These are phyloP conservation scores for Trypanosoma cruzi DNA, from an alignment of 208 protist genomes.

Conservation along the genomic window DNA sequence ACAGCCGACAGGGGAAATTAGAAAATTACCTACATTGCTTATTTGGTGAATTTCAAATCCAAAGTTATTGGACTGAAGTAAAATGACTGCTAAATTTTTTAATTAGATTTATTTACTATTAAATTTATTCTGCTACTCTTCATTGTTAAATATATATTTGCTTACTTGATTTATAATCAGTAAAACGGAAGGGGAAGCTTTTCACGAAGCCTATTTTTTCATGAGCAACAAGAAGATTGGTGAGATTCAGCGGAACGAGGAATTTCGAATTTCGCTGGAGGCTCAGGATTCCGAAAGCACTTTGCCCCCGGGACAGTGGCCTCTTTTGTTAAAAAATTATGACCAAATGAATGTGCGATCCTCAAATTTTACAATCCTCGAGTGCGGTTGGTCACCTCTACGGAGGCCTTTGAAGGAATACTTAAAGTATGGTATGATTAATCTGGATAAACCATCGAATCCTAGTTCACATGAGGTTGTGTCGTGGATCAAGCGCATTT, in stretches of 20 bases:
- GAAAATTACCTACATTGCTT: too few relatives aligned
- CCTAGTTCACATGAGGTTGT: constrained; percentile 99
- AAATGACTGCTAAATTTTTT: too few relatives aligned
- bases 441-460: constrained; percentile 99
- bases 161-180: not conserved
- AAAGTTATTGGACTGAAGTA: too few relatives aligned
- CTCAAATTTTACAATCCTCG: constrained; percentile 97
- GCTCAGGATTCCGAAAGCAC: constrained; percentile 50
- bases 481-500: constrained; percentile 99
- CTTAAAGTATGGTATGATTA: constrained; percentile 99
- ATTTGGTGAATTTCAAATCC: too few relatives aligned
- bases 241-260: constrained; percentile 72
- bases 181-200: not conserved
- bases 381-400: constrained; percentile 97
- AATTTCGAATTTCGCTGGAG: constrained; percentile 73
- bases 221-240: constrained; percentile 84
- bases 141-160: too few relatives aligned
- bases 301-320: constrained; percentile 96
- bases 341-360: constrained; percentile 98
- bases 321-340: constrained; percentile 99
- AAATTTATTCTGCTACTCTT: too few relatives aligned
- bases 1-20: too few relatives aligned
- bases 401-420: constrained; percentile 98
- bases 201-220: not conserved
- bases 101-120: too few relatives aligned